Evolutionary conservation across 192 early-diverging fungal species (phyloP).

Genomic region (Coemansia sp.): DNA sequence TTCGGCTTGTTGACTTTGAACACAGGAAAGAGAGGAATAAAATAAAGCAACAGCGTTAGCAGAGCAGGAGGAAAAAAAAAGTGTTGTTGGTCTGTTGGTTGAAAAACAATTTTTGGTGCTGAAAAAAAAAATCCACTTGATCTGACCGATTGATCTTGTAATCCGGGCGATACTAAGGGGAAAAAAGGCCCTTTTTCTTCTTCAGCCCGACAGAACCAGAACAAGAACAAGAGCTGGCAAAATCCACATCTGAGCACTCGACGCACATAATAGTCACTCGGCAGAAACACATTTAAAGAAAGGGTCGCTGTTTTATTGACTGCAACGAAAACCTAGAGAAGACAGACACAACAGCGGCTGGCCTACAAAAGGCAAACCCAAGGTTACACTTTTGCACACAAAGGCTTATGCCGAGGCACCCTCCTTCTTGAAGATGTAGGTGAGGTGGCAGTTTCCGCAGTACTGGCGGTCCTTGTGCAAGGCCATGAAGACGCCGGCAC

Average conservation of each 20-base stretch:
- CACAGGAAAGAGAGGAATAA: slow-evolving; percentile 2
- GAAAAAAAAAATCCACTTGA: slow-evolving; percentile 23
- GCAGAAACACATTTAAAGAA: too few relatives aligned
- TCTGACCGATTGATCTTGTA: neutral
- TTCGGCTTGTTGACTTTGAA: neutral
- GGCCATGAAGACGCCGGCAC: slow-evolving; percentile 99
- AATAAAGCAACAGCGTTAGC: neutral
- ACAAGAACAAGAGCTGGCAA: neutral
- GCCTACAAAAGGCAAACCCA: neutral
- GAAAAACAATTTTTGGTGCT: neutral
- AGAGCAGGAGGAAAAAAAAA: neutral
- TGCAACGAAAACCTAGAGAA: neutral
- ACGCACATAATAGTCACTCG: neutral
- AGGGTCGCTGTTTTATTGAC: too few relatives aligned
- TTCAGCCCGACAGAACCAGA: neutral
- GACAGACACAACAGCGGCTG: neutral
- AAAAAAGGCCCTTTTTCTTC: neutral
- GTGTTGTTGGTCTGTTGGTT: neutral
- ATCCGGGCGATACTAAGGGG: neutral
- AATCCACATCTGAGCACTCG: neutral
- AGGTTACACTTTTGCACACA: neutral
- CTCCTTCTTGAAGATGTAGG: slow-evolving; percentile 92
- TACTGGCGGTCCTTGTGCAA: slow-evolving; percentile 97
- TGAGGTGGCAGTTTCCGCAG: slow-evolving; percentile 96
- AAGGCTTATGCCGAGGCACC: slow-evolving; percentile 48